phyloP scores from a whole-genome alignment of 306 rosid species.

The Prunus campanulata region DNA sequence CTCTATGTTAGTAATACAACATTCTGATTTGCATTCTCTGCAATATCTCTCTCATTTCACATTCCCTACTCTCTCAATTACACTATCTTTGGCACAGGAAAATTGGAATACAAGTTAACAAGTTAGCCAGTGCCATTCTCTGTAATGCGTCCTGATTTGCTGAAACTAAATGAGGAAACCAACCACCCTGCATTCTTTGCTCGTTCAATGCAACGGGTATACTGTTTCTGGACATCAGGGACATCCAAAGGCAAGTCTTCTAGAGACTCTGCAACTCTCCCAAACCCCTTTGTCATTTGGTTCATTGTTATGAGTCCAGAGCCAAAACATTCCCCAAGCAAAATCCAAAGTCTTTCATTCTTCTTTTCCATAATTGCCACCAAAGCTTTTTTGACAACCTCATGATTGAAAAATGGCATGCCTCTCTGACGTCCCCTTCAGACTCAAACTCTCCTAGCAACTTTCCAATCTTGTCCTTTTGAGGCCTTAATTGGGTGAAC shows the following conservation, averaged over 20 bases:
- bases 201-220: slow-evolving; percentile 36
- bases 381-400: slow-evolving; percentile 64
- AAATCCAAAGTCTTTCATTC: slow-evolving; percentile 59
- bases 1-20: no score
- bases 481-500: no score
- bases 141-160: slow-evolving; percentile 30
- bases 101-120: no score
- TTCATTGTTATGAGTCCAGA: slow-evolving; percentile 5
- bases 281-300: slow-evolving; percentile 56
- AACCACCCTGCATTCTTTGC: slow-evolving; percentile 64
- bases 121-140: slow-evolving; percentile 38
- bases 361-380: slow-evolving; percentile 54
- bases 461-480: slow-evolving; percentile 53
- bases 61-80: no score
- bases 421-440: slow-evolving; percentile 58
- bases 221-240: slow-evolving; percentile 62
- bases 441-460: slow-evolving; percentile 63
- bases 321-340: slow-evolving; percentile 54
- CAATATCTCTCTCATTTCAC: no score
- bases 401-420: slow-evolving; percentile 68
- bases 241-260: slow-evolving; percentile 78
- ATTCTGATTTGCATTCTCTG: no score
- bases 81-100: no score
- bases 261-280: slow-evolving; percentile 60
- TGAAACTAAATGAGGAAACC: slow-evolving; percentile 45